Evolutionary conservation across 2,329 filamentous ascomycete genomes (phyloP).

Genomic region (Paraconiothyrium brasiliense): DNA sequence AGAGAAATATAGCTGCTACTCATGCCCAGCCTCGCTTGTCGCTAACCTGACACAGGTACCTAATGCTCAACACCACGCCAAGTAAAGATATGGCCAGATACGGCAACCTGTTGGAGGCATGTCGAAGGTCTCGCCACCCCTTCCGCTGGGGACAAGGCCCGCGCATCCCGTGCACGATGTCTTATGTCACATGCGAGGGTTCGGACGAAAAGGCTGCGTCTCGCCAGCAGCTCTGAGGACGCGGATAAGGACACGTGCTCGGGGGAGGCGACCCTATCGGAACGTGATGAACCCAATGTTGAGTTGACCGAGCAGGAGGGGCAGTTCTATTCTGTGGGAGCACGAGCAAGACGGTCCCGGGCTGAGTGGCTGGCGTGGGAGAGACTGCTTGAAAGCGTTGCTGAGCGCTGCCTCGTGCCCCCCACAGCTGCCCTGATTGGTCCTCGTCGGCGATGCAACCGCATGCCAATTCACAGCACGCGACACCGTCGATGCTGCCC

Average conservation of each 20-base stretch:
- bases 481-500: constrained; percentile 18
- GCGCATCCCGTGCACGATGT: not conserved
- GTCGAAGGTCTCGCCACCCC: constrained; percentile 10
- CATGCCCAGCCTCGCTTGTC: not conserved
- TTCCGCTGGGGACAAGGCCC: not conserved
- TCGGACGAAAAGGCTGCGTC: not conserved
- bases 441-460: not conserved
- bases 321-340: constrained; percentile 7
- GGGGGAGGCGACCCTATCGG: not conserved
- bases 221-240: not conserved
- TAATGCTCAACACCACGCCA: constrained; percentile 11
- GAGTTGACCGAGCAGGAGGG: constrained; percentile 11
- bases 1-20: constrained; percentile 13
- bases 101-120: constrained; percentile 1
- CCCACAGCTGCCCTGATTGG: constrained; percentile 11
- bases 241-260: not conserved
- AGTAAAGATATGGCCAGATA: constrained; percentile 5
- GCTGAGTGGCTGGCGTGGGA: constrained; percentile 12
- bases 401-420: constrained; percentile 3
- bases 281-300: constrained; percentile 9
- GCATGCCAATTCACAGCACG: constrained; percentile 14
- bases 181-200: constrained; percentile 1
- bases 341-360: constrained; percentile 16
- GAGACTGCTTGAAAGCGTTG: not conserved
- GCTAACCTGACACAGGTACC: not conserved